Conservation (phyloP, 495 filamentous ascomycete species). For the Jackrogersella minutella region DNA sequence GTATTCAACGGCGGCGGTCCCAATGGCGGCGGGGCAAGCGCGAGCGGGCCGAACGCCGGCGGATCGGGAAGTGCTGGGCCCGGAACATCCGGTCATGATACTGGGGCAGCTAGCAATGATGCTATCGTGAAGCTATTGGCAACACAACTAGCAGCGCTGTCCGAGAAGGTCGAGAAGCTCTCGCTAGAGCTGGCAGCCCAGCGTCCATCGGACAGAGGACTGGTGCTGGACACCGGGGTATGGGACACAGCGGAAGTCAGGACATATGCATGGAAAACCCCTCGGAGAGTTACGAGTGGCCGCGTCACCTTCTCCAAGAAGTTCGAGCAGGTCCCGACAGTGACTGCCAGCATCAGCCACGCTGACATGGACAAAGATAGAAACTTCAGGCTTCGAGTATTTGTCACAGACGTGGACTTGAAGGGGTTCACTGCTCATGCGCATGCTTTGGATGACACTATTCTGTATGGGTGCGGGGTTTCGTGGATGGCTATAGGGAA, state of each 20-base stretch:
- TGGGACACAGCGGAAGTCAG: constrained; percentile 8
- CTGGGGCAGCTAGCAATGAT: no score
- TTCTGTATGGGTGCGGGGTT: background rate
- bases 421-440: constrained; percentile 7
- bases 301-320: background rate
- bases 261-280: background rate
- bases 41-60: no score
- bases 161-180: no score
- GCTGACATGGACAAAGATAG: background rate
- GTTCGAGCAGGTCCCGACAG: background rate
- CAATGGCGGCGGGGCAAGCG: no score
- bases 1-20: no score
- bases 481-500: constrained; percentile 19
- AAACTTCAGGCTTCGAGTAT: constrained; percentile 6
- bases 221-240: background rate
- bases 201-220: no score
- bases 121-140: no score
- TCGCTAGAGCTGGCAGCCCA: no score
- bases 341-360: background rate
- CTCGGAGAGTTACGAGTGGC: background rate
- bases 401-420: background rate
- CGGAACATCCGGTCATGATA: no score
- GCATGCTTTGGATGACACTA: background rate
- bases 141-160: no score
- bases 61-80: no score